Base-by-base conservation (phyloP, 495 filamentous ascomycete species). In the Chlorociboria aeruginascens region DNA sequence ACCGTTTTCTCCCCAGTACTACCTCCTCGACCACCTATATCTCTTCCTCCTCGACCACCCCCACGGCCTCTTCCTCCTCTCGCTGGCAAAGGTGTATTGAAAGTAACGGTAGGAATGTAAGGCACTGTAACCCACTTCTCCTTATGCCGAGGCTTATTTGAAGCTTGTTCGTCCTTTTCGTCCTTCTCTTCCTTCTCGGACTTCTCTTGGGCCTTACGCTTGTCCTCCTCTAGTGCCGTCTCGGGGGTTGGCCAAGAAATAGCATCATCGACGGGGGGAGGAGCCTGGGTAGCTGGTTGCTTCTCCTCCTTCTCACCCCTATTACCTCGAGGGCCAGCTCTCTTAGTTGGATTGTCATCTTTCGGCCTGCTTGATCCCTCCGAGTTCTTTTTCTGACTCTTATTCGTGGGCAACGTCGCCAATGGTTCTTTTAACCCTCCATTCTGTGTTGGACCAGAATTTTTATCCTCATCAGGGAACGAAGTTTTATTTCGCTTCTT, bases 191-290 rank as follows among this genome's bases (percentile, higher is more conserved):
- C 65, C 58, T 82, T 89, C 30, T 87, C 83, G 3, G 61, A 60
- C 59, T 79, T 72, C 36, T 77, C 75, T 30, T 83, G 77, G 7
- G 66, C 49, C 57, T 86, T 71, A 55, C 79, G 85, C 67, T 82
- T 82, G 50, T 84, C 82, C 50, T 83, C 78, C 34, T 79, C 79
- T 31, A 83, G 72, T 3, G 83, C 86, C 38, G 74, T 81, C 46
- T 95, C 83, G 1, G 88, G 89, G 8, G 92, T 95, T 14, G 92
- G 92, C 92, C 92, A 98, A 29, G 79, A 79, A 29, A 75, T 69
- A 34, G 83, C 71, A 64, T 94, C 86, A 43, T 76, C 83, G 32
- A 83, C 82, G 3, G 81, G 73, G 11, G 81, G 73, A 36, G 79
- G 69, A 12, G 73, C 41, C 13, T 60, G 49, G 20, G 64, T 50